These are phyloP conservation scores for Neoboletus brunneissimus DNA, from an alignment of 768 basidiomycete species.

Conservation along the genomic window DNA sequence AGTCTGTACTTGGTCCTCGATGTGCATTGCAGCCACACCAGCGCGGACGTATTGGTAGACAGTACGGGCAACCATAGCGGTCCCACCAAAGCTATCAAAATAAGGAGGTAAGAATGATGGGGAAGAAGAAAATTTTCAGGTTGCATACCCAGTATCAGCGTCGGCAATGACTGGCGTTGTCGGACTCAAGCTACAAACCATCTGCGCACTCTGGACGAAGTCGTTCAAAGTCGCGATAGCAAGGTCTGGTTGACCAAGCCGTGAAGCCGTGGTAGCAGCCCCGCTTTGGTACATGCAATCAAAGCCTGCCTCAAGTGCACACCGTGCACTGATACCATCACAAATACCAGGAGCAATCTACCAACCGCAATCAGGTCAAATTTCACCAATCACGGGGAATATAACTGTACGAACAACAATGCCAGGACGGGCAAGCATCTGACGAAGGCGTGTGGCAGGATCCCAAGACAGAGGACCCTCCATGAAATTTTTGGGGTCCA, in stretches of 20 bases:
- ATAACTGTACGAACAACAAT: slow-evolving; percentile 56
- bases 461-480: slow-evolving; percentile 68
- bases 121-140: not conserved
- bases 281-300: slow-evolving; percentile 78
- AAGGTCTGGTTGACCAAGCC: slow-evolving; percentile 74
- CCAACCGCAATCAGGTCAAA: not conserved
- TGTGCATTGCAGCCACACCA: slow-evolving; percentile 73
- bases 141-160: slow-evolving; percentile 67
- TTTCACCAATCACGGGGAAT: not conserved
- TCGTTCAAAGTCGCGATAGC: slow-evolving; percentile 78
- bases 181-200: slow-evolving; percentile 66
- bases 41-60: slow-evolving; percentile 66
- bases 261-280: slow-evolving; percentile 77
- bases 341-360: slow-evolving; percentile 78
- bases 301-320: slow-evolving; percentile 78
- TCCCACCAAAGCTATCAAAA: slow-evolving; percentile 57
- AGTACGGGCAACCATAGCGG: slow-evolving; percentile 72
- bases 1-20: slow-evolving; percentile 81
- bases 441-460: slow-evolving; percentile 68
- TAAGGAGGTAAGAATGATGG: slow-evolving; percentile 9
- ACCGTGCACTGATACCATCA: slow-evolving; percentile 76
- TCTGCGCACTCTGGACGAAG: slow-evolving; percentile 67
- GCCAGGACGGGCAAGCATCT: slow-evolving; percentile 67
- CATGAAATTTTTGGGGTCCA: slow-evolving; percentile 66
- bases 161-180: slow-evolving; percentile 73